phyloP scores from a whole-genome alignment of 352 stramenopile genomes.

The Hyaloperonospora brassicae region DNA sequence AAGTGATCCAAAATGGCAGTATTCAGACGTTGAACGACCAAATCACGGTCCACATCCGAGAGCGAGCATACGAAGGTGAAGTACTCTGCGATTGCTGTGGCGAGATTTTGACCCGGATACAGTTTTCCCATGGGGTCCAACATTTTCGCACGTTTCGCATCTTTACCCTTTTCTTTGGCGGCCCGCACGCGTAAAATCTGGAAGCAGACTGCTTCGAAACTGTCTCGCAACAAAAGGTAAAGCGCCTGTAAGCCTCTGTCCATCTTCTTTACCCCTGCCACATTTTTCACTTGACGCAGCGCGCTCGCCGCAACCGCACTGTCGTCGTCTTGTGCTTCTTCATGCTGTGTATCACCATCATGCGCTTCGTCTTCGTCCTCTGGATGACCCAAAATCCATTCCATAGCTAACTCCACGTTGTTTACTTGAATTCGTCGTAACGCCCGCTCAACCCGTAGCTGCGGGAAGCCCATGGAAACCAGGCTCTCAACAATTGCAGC shows the following conservation, averaged over 20 bases:
- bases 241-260: constrained; percentile 42
- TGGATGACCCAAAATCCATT: constrained; percentile 92
- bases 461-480: constrained; percentile 92
- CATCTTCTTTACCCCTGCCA: constrained; percentile 26
- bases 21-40: constrained; percentile 49
- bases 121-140: constrained; percentile 9
- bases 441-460: constrained; percentile 38
- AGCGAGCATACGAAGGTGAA: constrained; percentile 48
- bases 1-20: constrained; percentile 39
- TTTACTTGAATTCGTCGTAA: constrained; percentile 36
- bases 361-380: constrained; percentile 41
- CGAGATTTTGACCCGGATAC: constrained; percentile 42
- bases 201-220: constrained; percentile 64
- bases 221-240: constrained; percentile 45
- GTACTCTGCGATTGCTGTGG: constrained; percentile 58
- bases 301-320: constrained; percentile 6
- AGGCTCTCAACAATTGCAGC: constrained; percentile 88
- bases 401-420: constrained; percentile 92
- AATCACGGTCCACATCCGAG: constrained; percentile 47
- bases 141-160: constrained; percentile 5
- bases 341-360: constrained; percentile 19
- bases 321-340: constrained; percentile 10
- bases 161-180: constrained; percentile 12
- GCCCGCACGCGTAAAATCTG: constrained; percentile 47
- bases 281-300: constrained; percentile 7